Evolutionary conservation across 768 basidiomycete species (phyloP).

Genomic region (Psilocybe cubensis): DNA sequence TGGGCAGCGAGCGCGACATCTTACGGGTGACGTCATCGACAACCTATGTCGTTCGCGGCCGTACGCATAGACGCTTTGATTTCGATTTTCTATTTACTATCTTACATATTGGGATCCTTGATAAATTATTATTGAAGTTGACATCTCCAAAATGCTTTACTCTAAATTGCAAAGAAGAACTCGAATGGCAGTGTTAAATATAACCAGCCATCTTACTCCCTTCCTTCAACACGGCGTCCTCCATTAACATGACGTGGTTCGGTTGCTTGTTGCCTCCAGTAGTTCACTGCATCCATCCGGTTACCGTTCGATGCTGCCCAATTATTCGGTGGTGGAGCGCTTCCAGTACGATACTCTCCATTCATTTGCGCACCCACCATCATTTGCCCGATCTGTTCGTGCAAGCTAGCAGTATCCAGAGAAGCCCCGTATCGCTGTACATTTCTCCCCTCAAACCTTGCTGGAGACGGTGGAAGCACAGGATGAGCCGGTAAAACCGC

Average conservation of each 20-base stretch:
- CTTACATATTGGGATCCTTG: not conserved
- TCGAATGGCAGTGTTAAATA: not conserved
- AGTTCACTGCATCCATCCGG: conserved; percentile 1
- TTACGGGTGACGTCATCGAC: not conserved
- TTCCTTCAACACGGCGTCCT: not conserved
- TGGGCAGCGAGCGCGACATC: too few relatives aligned
- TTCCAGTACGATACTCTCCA: not conserved
- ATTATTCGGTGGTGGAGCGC: not conserved
- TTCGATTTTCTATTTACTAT: too few relatives aligned
- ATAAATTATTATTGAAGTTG: not conserved
- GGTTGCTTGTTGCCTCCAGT: conserved; percentile 11
- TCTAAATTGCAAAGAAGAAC: conserved; percentile 1
- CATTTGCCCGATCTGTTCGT: not conserved
- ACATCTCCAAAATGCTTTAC: not conserved
- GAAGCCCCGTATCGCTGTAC: conserved; percentile 12
- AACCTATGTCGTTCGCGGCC: too few relatives aligned
- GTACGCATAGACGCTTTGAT: too few relatives aligned
- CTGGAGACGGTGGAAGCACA: conserved; percentile 12
- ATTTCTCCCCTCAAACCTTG: not conserved
- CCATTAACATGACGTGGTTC: not conserved
- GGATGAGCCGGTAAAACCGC: conserved; percentile 27
- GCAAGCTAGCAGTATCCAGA: conserved; percentile 9
- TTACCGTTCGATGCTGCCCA: not conserved
- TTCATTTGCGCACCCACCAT: too few relatives aligned
- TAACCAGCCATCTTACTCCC: not conserved